These are phyloP conservation scores for Coemansia sp. DNA, from an alignment of 192 early-diverging fungal species.

Conservation along the genomic window DNA sequence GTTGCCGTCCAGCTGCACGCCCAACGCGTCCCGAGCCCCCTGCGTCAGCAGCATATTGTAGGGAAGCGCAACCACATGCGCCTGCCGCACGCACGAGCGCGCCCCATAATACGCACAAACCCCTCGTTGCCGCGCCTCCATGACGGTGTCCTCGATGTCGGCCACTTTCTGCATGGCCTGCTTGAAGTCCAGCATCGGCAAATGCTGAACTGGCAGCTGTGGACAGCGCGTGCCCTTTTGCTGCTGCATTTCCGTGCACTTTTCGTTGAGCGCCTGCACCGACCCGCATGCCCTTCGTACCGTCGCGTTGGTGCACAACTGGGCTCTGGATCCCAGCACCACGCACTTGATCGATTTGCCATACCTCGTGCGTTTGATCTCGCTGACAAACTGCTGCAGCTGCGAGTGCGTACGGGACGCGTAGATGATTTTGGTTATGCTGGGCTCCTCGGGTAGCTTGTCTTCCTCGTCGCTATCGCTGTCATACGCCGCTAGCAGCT, in stretches of 20 bases:
- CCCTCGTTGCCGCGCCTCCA: conserved; percentile 55
- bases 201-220: conserved; percentile 51
- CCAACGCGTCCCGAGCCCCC: conserved; percentile 69
- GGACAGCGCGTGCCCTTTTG: conserved; percentile 45
- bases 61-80: conserved; percentile 80
- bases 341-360: conserved; percentile 55
- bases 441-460: conserved; percentile 52
- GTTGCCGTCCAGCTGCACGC: conserved; percentile 65
- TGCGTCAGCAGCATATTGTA: conserved; percentile 82
- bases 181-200: conserved; percentile 58
- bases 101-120: conserved; percentile 87
- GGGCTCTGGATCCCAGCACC: conserved; percentile 77
- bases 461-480: conserved; percentile 23
- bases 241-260: conserved; percentile 78
- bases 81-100: conserved; percentile 47
- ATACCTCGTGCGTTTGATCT: conserved; percentile 79
- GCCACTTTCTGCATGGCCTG: conserved; percentile 45
- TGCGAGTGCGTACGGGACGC: conserved; percentile 88
- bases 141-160: conserved; percentile 87
- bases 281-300: conserved; percentile 33
- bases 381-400: conserved; percentile 81
- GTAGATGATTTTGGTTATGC: conserved; percentile 56
- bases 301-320: conserved; percentile 77
- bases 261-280: conserved; percentile 65
- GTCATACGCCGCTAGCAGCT: conserved; percentile 54